Evolutionary conservation across 305 asterid species (phyloP), one percentile per base, ranked within the genome.

Genomic region (Andrographis paniculata): DNA sequence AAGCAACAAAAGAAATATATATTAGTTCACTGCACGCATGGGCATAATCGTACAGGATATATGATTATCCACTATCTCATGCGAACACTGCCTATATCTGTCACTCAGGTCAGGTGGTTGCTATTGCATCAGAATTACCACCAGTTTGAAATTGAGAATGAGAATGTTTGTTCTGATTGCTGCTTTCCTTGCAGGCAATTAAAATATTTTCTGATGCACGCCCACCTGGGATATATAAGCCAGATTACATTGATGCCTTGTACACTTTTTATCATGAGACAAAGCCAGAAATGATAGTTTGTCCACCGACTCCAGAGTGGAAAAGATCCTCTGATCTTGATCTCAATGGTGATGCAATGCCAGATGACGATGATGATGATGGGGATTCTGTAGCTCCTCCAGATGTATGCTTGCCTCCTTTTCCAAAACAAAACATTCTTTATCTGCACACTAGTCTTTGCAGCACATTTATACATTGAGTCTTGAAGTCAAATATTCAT

Each of bases 11-110:
- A 79, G 63, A 91, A 91, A 53, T 59, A 71, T 64, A 71, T 87
- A 64, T 75, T 91, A 58, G 96, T 87, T 33, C 99, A 91, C 61
- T 91, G 99, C 75, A 91, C 99, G 0, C 99, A 91, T 68, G 96
- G 99, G 57, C 96, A 91, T 70, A 91, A 91, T 58, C 94, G 96
- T 52, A 91, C 99, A 17, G 99, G 99, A 58, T 91, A 62, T 68
- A 91, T 91, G 99, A 80, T 87, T 42, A 67, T 79, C 64, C 96
- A 91, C 64, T 91, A 71, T 76, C 95, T 91, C 50, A 83, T 91
- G 96, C 85, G 96, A 38, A 71, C 93, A 33, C 62, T 22, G 55
- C 62, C 74, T 18, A 63, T 70, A 50, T 84, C 97, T 64, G 97
- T 88, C 71, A 68, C 84, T 42, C 89, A 82, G 95, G 95, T 81